phyloP scores from a whole-genome alignment of 306 rosid genomes.

The Spatholobus suberectus region DNA sequence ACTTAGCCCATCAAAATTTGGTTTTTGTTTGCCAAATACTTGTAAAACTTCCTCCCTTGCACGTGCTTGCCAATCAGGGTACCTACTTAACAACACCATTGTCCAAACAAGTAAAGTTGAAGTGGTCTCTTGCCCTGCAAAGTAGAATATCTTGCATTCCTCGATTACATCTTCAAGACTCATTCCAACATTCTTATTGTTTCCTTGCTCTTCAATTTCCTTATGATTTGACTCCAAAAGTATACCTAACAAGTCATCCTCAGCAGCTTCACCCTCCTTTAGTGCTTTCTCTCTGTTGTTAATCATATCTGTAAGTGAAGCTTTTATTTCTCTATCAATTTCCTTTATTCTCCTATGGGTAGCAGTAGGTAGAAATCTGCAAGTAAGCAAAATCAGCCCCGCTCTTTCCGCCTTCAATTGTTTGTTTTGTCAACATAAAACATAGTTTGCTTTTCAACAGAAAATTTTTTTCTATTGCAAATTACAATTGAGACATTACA shows the following conservation, averaged over 20 bases:
- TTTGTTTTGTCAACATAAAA: not conserved
- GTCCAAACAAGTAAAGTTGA: not conserved
- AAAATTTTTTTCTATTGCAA: not conserved
- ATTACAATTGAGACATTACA: not conserved
- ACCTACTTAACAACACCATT: not conserved
- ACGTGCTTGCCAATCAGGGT: not conserved
- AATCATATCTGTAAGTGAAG: slow-evolving; percentile 40
- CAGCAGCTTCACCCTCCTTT: slow-evolving; percentile 42
- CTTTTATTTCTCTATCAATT: not conserved
- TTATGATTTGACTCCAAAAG: not conserved
- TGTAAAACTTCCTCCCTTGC: not conserved
- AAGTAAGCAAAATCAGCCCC: not conserved
- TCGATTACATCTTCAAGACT: not conserved
- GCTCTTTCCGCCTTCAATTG: not conserved
- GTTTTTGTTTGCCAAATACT: not conserved
- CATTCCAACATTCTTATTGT: not conserved
- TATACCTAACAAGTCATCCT: not conserved
- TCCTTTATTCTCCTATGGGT: slow-evolving; percentile 32
- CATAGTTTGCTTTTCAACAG: not conserved
- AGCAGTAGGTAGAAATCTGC: slow-evolving; percentile 50
- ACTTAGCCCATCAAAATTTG: not conserved
- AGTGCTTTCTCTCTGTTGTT: slow-evolving; percentile 40
- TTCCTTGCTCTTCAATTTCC: not conserved
- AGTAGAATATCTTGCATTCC: not conserved
- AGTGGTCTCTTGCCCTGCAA: not conserved